Evolutionary conservation across 352 stramenopile genomes (phyloP), one percentile per base, ranked within the genome.

Genomic region (Globisporangium perplexum): DNA sequence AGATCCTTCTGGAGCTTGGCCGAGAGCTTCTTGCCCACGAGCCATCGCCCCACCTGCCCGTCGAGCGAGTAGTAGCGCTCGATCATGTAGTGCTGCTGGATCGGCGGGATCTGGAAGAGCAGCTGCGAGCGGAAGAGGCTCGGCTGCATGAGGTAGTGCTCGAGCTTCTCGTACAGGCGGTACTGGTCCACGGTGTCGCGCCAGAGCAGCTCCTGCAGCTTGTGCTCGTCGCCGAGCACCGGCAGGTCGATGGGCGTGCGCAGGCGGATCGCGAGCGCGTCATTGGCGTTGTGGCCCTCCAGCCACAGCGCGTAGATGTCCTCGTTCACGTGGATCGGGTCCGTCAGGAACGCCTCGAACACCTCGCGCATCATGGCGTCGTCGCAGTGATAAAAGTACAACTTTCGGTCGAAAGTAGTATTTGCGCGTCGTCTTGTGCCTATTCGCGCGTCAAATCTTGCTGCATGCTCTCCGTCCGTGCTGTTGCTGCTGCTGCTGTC

Each of bases 141-240:
- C 42, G 84, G 84, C 56, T 91, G 80, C 62, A 83, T 77, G 23
- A 93, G 63, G 41, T 90, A 90, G 53, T 90, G 77, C 69, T 94
- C 79, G 45, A 94, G 68, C 60, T 90, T 86, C 57, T 93, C 78
- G 56, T 84, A 91, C 14, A 91, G 69, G 5, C 84, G 74, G 60
- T 94, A 94, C 55, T 94, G 78, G 63, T 92, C 82, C 47, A 90
- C 77, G 0, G 79, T 89, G 66, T 92, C 77, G 47, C 79, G 66
- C 78, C 77, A 90, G 22, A 91, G 62, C 44, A 92, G 52, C 65
- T 92, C 77, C 31, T 74, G 74, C 57, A 87, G 72, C 50, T 75
- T 68, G 8, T 65, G 60, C 44, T 77, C 60, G 62, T 79, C 72
- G 38, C 72, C 77, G 30, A 83, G 62, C 20, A 74, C 75, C 4